Conservation (phyloP, 2,329 filamentous ascomycete species). For the Aspergillus sojae region DNA sequence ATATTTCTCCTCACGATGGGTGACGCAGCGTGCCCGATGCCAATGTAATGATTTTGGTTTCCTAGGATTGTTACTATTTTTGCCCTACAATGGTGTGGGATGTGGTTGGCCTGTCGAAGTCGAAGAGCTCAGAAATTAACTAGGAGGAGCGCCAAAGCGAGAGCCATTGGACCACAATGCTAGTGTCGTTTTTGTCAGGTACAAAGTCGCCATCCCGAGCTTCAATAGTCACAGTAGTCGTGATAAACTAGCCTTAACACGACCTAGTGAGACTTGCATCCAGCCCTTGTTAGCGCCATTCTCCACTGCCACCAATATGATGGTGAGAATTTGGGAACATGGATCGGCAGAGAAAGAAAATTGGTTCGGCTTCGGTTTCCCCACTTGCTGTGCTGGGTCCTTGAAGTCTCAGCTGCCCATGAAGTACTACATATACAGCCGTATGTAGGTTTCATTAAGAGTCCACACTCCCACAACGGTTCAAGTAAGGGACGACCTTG, state of each 20-base stretch:
- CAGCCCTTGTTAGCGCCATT: slow-evolving; percentile 6
- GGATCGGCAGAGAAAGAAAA: slow-evolving; percentile 5
- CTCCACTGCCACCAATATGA: neutral
- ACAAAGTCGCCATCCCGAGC: neutral
- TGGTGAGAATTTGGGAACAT: slow-evolving; percentile 8
- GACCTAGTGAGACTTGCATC: slow-evolving; percentile 14
- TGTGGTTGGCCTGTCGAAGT: neutral
- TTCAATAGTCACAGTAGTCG: neutral
- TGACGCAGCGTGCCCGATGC: neutral
- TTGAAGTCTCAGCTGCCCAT: neutral
- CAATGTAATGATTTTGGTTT: neutral
- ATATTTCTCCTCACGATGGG: neutral
- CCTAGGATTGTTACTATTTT: neutral
- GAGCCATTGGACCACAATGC: neutral
- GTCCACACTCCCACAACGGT: neutral
- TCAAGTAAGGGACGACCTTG: neutral
- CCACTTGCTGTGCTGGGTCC: slow-evolving; percentile 1
- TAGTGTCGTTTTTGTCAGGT: neutral
- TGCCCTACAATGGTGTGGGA: neutral
- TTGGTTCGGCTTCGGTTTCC: neutral
- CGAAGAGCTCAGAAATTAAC: neutral
- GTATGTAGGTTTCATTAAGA: slow-evolving; percentile 3
- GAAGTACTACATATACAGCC: neutral
- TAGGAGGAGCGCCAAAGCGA: neutral
- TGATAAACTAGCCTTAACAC: neutral